Conservation (phyloP, 1,284 basidiomycete genomes). For the Golubevia sp. region DNA sequence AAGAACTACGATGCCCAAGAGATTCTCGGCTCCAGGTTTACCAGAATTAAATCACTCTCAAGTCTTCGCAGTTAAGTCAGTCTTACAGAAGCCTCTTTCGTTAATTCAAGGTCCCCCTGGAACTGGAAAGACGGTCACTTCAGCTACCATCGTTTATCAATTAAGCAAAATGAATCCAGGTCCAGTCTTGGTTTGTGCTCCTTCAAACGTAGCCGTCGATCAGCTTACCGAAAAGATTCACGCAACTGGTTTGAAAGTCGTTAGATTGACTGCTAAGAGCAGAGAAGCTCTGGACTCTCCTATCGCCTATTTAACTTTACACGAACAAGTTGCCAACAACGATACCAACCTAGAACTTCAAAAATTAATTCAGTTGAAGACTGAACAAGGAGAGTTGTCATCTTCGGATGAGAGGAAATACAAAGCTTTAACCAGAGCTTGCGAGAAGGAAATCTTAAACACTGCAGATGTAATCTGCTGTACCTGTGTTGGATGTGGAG, state of each 20-base stretch:
- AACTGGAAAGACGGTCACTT: slow-evolving; percentile 98
- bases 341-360: slow-evolving; percentile 77
- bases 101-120: slow-evolving; percentile 94
- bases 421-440: slow-evolving; percentile 89
- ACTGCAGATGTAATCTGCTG: slow-evolving; percentile 98
- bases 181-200: slow-evolving; percentile 97
- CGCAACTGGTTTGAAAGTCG: slow-evolving; percentile 92
- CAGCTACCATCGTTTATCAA: slow-evolving; percentile 98
- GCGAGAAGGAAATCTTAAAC: slow-evolving; percentile 93
- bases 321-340: slow-evolving; percentile 95
- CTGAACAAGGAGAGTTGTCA: slow-evolving; percentile 93
- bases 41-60: slow-evolving; percentile 99
- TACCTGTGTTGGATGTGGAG: slow-evolving; percentile 96
- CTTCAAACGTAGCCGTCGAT: slow-evolving; percentile 98
- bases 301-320: slow-evolving; percentile 89
- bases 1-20: slow-evolving; percentile 85
- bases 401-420: slow-evolving; percentile 97
- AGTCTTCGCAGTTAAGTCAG: slow-evolving; percentile 98
- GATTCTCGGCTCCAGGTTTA: slow-evolving; percentile 92
- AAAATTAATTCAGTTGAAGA: slow-evolving; percentile 96
- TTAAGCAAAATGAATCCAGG: slow-evolving; percentile 99
- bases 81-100: slow-evolving; percentile 96
- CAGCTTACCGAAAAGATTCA: slow-evolving; percentile 99
- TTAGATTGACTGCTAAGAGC: slow-evolving; percentile 94
- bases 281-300: slow-evolving; percentile 95